Conservation (phyloP, 805 yeast genomes). For the Wickerhamomyces strasburgensis region DNA sequence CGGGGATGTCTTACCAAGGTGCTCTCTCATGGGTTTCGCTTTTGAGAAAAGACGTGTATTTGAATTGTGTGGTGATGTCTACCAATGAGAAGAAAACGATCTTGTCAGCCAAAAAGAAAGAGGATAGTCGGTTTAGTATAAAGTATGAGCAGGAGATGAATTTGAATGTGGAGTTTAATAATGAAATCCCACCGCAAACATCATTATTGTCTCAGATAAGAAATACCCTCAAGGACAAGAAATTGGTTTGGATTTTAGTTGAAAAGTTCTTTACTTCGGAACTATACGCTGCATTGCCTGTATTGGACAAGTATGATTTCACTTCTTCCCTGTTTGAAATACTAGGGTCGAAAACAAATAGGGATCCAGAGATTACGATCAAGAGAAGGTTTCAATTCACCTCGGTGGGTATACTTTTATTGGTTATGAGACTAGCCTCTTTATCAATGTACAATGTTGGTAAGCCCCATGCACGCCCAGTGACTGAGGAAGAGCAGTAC, state of each 20-base stretch:
- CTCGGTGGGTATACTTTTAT: slow-evolving; percentile 15
- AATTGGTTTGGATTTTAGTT: slow-evolving; percentile 21
- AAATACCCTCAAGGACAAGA: slow-evolving; percentile 11
- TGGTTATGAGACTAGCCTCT: slow-evolving; percentile 22
- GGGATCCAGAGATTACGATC: slow-evolving; percentile 8
- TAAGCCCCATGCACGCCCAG: slow-evolving; percentile 4
- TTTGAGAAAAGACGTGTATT: slow-evolving; percentile 21
- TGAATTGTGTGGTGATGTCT: slow-evolving; percentile 15
- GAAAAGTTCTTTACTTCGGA: slow-evolving; percentile 24
- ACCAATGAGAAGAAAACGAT: slow-evolving; percentile 2
- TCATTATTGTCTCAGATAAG: slow-evolving; percentile 3
- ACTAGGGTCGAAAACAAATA: slow-evolving; percentile 15
- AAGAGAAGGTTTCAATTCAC: slow-evolving; percentile 18
- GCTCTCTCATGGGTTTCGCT: slow-evolving; percentile 23
- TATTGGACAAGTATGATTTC: slow-evolving; percentile 19
- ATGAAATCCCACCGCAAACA: slow-evolving; percentile 5
- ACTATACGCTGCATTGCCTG: slow-evolving; percentile 15
- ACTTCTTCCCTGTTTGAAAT: slow-evolving; percentile 6
- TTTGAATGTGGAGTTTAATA: slow-evolving; percentile 6
- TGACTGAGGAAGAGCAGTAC: slow-evolving; percentile 13
- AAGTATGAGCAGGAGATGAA: slow-evolving; percentile 1
- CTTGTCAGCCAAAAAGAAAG: slow-evolving; percentile 3
- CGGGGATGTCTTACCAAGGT: slow-evolving; percentile 17
- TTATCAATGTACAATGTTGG: slow-evolving; percentile 19
- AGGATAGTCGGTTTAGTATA: slow-evolving; percentile 1